These are phyloP conservation scores for Agastache rugosa DNA, from an alignment of 257 asterid genomes.

Conservation along the genomic window DNA sequence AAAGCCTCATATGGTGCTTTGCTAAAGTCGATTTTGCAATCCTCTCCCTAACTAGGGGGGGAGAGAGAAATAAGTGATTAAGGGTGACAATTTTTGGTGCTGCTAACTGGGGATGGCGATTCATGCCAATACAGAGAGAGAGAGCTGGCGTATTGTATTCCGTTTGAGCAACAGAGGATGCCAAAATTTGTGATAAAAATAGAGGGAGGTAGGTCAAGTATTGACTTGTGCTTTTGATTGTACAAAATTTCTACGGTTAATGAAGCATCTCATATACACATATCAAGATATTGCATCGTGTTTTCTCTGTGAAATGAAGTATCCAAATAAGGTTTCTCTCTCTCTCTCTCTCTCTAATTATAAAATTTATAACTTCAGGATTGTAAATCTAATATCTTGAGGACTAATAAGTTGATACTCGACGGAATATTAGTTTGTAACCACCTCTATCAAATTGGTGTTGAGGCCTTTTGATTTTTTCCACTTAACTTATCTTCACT, in stretches of 20 bases:
- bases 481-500: too few relatives aligned
- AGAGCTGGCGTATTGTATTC: background rate
- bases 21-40: background rate
- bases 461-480: too few relatives aligned
- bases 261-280: too few relatives aligned
- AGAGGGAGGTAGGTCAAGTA: background rate
- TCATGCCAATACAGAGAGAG: background rate
- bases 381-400: too few relatives aligned
- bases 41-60: background rate
- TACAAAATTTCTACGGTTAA: background rate
- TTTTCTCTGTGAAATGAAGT: too few relatives aligned
- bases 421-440: too few relatives aligned
- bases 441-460: too few relatives aligned
- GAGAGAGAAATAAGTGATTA: background rate
- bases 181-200: background rate
- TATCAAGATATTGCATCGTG: too few relatives aligned
- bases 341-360: too few relatives aligned
- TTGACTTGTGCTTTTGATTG: constrained; percentile 13
- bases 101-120: background rate
- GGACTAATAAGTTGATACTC: too few relatives aligned
- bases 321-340: too few relatives aligned
- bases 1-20: background rate
- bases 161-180: background rate
- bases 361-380: too few relatives aligned
- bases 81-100: background rate